Evolutionary conservation across 768 basidiomycete species (phyloP).

Genomic region (Plicaturopsis crispa): DNA sequence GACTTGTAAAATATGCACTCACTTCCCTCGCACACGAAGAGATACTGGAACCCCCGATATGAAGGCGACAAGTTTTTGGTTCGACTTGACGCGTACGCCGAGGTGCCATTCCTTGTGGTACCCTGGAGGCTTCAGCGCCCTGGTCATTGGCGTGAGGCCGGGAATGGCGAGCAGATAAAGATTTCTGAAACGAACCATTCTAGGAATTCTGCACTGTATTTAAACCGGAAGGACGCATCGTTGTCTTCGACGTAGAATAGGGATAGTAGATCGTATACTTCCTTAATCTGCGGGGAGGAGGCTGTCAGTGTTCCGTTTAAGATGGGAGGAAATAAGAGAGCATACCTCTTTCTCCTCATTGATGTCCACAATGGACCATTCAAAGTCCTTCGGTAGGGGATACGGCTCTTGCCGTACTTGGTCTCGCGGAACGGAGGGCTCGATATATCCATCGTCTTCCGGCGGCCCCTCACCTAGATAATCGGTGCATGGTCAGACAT

Average conservation of each 20-base stretch:
- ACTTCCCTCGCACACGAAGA: constrained; percentile 82
- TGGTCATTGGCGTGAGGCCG: constrained; percentile 25
- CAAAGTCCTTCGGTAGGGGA: constrained; percentile 85
- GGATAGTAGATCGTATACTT: constrained; percentile 87
- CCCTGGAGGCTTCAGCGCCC: constrained; percentile 93
- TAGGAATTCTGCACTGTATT: constrained; percentile 91
- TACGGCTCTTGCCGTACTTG: constrained; percentile 87
- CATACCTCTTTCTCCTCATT: constrained; percentile 65
- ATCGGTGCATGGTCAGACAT: constrained; percentile 4
- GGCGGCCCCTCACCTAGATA: constrained; percentile 53
- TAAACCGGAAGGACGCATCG: constrained; percentile 93
- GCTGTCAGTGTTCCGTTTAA: background rate
- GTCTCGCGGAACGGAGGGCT: constrained; percentile 65
- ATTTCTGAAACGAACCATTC: constrained; percentile 51
- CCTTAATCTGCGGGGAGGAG: constrained; percentile 70
- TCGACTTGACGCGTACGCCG: constrained; percentile 86
- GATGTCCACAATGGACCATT: constrained; percentile 83
- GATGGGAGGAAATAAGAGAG: too few relatives aligned
- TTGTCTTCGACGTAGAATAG: constrained; percentile 96
- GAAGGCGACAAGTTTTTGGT: constrained; percentile 92
- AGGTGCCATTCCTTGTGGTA: constrained; percentile 94
- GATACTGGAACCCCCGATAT: constrained; percentile 89
- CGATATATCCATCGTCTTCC: constrained; percentile 80
- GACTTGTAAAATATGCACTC: constrained; percentile 17
- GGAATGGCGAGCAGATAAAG: background rate